Percentiles rank a stretch among this genome's conserved stretches.
These are phyloP conservation scores for Dictyostelium intermedium DNA, from an alignment of 78 protist species.

Conservation along the genomic window DNA sequence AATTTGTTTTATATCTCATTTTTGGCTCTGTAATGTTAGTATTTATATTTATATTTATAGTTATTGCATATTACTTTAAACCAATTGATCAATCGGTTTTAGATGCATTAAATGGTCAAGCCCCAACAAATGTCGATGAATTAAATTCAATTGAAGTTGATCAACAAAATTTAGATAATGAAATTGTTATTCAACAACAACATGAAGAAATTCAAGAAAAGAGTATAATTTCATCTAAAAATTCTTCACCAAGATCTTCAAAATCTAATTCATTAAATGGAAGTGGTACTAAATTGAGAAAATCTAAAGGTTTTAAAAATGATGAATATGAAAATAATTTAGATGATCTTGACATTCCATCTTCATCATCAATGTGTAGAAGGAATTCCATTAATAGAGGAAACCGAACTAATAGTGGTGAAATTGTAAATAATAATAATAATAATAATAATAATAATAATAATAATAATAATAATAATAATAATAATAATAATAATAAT, in stretches of 20 bases:
- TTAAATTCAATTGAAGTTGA: not conserved
- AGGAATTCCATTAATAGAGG: not conserved
- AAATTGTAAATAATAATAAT: not conserved
- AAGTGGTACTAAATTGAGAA: not conserved
- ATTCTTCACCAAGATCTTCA: not conserved
- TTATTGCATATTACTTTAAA: slow-evolving; percentile 43
- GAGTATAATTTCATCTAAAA: not conserved
- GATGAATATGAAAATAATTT: not conserved
- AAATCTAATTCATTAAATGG: not conserved
- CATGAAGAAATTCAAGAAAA: not conserved
- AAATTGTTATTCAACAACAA: not conserved
- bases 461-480: not conserved
- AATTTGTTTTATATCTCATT: slow-evolving; percentile 60
- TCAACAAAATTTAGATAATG: not conserved
- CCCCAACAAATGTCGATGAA: not conserved
- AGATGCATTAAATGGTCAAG: not conserved
- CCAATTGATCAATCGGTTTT: not conserved
- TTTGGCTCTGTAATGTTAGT: slow-evolving; percentile 73
- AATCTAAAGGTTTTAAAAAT: not conserved
- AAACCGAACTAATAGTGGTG: not conserved
- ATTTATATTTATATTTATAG: slow-evolving; percentile 40
- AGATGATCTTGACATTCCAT: not conserved
- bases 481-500: not conserved
- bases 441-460: not conserved
- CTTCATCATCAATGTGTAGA: not conserved